Percentiles rank a stretch among this genome's conserved stretches.
phyloP scores from a whole-genome alignment of 208 protist species.

The Acanthamoeba castellanii region DNA sequence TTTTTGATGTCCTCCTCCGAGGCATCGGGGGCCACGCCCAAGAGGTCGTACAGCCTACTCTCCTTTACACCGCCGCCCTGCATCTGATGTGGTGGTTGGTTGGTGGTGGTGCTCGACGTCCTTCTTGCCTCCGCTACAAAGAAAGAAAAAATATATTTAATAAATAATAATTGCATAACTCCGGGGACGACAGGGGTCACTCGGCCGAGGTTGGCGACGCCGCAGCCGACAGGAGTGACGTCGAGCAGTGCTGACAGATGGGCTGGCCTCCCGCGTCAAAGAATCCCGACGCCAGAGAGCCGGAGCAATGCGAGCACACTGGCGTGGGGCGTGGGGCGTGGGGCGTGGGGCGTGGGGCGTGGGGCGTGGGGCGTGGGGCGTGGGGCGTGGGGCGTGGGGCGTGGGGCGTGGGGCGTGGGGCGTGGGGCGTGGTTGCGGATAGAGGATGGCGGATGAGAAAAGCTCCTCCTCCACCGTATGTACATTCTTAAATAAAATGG shows the following conservation, averaged over 20 bases:
- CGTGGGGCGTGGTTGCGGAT: too few species aligned
- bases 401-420: too few species aligned
- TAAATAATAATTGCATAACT: too few species aligned
- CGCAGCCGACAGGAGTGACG: neutral
- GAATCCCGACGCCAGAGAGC: constrained; percentile 5
- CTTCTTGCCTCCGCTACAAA: neutral
- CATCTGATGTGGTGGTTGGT: too few species aligned
- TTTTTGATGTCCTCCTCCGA: constrained; percentile 92
- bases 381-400: too few species aligned
- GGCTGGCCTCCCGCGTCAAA: constrained; percentile 41
- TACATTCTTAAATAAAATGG: too few species aligned
- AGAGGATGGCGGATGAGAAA: too few species aligned
- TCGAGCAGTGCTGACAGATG: neutral
- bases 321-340: too few species aligned
- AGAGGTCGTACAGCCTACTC: constrained; percentile 92
- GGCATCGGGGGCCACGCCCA: constrained; percentile 92
- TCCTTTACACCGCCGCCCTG: neutral
- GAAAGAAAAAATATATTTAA: neutral
- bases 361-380: too few species aligned
- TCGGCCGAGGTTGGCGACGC: neutral
- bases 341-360: too few species aligned
- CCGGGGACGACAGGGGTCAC: neutral
- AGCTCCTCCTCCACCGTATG: too few species aligned
- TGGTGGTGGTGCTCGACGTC: too few species aligned
- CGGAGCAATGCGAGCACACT: constrained; percentile 51